These are phyloP conservation scores for Aurifilum marmelostoma DNA, from an alignment of 2,329 filamentous ascomycete species.

Conservation along the genomic window DNA sequence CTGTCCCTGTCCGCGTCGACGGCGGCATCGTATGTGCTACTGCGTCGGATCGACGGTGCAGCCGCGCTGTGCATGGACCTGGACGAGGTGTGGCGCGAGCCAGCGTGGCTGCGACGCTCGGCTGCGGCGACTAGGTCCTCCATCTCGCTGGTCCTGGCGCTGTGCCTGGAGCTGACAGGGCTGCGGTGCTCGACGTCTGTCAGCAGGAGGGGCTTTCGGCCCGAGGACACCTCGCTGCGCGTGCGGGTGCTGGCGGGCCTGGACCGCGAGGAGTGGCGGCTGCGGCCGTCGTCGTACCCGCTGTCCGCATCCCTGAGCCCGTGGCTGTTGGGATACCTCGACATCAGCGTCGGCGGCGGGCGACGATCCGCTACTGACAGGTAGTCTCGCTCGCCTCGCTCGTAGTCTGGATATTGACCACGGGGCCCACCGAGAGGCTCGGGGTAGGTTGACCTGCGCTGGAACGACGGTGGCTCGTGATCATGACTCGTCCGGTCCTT, in stretches of 20 bases:
- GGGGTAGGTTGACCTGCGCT: slow-evolving; percentile 52
- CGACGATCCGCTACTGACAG: slow-evolving; percentile 38
- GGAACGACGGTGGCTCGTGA: slow-evolving; percentile 45
- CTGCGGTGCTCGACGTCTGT: slow-evolving; percentile 48
- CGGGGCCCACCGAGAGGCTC: slow-evolving; percentile 40
- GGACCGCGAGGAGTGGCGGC: slow-evolving; percentile 45
- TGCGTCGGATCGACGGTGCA: slow-evolving; percentile 30
- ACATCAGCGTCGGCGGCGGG: slow-evolving; percentile 34
- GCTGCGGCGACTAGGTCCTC: slow-evolving; percentile 9
- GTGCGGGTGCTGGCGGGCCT: slow-evolving; percentile 41
- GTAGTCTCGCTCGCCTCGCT: slow-evolving; percentile 43
- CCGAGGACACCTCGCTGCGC: slow-evolving; percentile 45
- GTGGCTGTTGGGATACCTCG: slow-evolving; percentile 40
- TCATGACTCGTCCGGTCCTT: slow-evolving; percentile 56
- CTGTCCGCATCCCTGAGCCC: slow-evolving; percentile 42
- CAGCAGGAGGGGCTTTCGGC: slow-evolving; percentile 44
- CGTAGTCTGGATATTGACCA: slow-evolving; percentile 43
- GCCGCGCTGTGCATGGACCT: slow-evolving; percentile 10
- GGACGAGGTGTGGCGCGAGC: slow-evolving; percentile 31
- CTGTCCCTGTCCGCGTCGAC: slow-evolving; percentile 34
- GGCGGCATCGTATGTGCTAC: slow-evolving; percentile 36
- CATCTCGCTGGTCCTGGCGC: slow-evolving; percentile 34
- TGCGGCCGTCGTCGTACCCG: slow-evolving; percentile 44
- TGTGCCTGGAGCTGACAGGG: slow-evolving; percentile 40
- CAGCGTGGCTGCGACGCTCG: slow-evolving; percentile 28